phyloP scores from a whole-genome alignment of 805 yeast genomes.

The Kockiozyma suomiensis region DNA sequence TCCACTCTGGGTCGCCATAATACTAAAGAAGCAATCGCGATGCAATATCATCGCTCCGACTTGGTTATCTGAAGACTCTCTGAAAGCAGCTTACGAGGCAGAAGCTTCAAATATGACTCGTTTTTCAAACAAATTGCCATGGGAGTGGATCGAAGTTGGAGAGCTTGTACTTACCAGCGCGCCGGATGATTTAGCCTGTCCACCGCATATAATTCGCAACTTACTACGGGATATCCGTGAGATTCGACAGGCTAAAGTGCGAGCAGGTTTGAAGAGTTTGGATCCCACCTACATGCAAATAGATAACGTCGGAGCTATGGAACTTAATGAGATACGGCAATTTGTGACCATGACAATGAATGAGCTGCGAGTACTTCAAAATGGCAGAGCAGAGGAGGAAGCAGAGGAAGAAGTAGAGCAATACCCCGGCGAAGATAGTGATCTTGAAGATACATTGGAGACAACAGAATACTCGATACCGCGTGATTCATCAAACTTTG shows the following conservation, averaged over 20 bases:
- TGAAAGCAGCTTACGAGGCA: slow-evolving; percentile 63
- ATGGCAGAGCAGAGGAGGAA: slow-evolving; percentile 29
- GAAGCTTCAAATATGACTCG: slow-evolving; percentile 61
- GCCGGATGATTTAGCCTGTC: slow-evolving; percentile 74
- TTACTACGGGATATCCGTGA: slow-evolving; percentile 83
- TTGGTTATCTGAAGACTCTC: slow-evolving; percentile 66
- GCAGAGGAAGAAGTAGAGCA: slow-evolving; percentile 22
- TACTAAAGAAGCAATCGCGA: slow-evolving; percentile 80
- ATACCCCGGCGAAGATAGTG: slow-evolving; percentile 13
- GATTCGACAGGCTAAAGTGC: slow-evolving; percentile 74
- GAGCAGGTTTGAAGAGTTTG: slow-evolving; percentile 74
- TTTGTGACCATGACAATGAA: slow-evolving; percentile 81
- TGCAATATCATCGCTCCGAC: slow-evolving; percentile 83
- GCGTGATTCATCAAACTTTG: slow-evolving; percentile 2
- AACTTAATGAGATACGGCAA: slow-evolving; percentile 86
- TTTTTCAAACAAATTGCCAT: slow-evolving; percentile 70
- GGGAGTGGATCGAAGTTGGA: slow-evolving; percentile 85
- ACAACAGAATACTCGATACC: neutral
- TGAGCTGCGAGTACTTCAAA: slow-evolving; percentile 62
- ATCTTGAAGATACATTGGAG: slow-evolving; percentile 3
- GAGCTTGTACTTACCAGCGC: slow-evolving; percentile 69
- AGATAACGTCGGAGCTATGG: slow-evolving; percentile 80
- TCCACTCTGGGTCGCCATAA: slow-evolving; percentile 85
- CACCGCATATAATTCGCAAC: slow-evolving; percentile 69
- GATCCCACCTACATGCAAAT: slow-evolving; percentile 82